A percentile compares a stretch with the other conserved stretches of the same genome.
These are phyloP conservation scores for Penstemon newberryi DNA, from an alignment of 257 asterid species.

Conservation along the genomic window DNA sequence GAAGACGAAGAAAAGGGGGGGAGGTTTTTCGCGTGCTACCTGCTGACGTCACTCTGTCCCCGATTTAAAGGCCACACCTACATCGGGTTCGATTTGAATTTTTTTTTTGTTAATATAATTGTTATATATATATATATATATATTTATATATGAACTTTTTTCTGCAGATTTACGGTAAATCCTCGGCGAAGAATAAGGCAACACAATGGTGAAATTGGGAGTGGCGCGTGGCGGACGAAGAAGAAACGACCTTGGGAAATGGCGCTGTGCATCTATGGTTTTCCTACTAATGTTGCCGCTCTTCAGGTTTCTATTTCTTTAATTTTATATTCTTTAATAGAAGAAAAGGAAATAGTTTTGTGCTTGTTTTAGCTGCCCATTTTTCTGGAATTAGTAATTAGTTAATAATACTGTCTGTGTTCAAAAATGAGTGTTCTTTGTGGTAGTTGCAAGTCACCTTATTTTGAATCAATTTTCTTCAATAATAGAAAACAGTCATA, in stretches of 20 bases:
- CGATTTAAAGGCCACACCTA: constrained; percentile 86
- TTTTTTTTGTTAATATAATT: no score
- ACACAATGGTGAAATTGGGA: constrained; percentile 82
- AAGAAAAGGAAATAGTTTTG: no score
- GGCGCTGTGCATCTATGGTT: constrained; percentile 92
- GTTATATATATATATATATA: neutral
- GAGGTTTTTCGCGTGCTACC: constrained; percentile 72
- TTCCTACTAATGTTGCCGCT: constrained; percentile 81
- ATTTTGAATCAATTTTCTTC: no score
- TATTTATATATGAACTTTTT: neutral
- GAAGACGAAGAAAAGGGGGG: constrained; percentile 25
- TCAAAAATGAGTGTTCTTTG: no score
- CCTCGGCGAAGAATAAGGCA: constrained; percentile 92
- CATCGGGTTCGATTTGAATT: constrained; percentile 58
- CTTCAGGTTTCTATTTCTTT: constrained; percentile 59
- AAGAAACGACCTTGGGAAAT: constrained; percentile 96
- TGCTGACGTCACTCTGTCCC: constrained; percentile 81
- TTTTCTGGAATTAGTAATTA: no score
- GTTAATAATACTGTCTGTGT: no score
- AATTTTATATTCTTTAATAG: no score
- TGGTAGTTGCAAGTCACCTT: no score
- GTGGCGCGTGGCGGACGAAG: constrained; percentile 92
- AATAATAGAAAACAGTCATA: no score
- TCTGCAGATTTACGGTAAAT: constrained; percentile 69
- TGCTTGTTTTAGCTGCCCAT: no score